Conservation (phyloP, 129 eudicot species). For the Pulicaria dysenterica region DNA sequence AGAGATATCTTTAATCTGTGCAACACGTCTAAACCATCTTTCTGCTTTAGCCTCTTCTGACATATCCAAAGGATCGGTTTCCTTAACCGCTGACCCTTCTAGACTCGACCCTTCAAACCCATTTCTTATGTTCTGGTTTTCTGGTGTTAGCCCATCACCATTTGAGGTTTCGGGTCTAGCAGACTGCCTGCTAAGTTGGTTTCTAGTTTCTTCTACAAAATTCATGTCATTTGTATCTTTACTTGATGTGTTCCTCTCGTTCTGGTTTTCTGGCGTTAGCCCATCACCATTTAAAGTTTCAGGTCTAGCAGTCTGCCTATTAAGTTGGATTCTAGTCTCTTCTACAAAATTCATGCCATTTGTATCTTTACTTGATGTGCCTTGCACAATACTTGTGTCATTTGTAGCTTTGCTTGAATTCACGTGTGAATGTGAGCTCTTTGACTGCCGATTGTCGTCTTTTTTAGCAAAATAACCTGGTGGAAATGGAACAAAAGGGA, state of each 20-base stretch:
- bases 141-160: conserved; percentile 13
- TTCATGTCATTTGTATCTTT: conserved; percentile 12
- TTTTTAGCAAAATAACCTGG: conserved; percentile 81
- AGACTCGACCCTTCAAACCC: conserved; percentile 68
- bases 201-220: conserved; percentile 16
- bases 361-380: neutral
- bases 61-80: conserved; percentile 86
- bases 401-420: conserved; percentile 4
- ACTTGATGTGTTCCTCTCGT: conserved; percentile 15
- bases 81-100: conserved; percentile 95
- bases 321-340: neutral
- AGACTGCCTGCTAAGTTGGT: neutral
- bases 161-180: conserved; percentile 8
- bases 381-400: neutral
- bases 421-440: conserved; percentile 9
- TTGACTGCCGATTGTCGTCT: conserved; percentile 33
- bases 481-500: conserved; percentile 94
- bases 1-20: conserved; percentile 89
- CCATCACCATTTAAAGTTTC: conserved; percentile 9
- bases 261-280: conserved; percentile 26
- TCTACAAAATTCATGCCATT: conserved; percentile 17
- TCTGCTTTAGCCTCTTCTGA: conserved; percentile 98
- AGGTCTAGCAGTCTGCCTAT: neutral
- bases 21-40: conserved; percentile 90
- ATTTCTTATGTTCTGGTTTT: conserved; percentile 28